Evolutionary conservation across 495 filamentous ascomycete species (phyloP), one percentile per base, ranked within the genome.

Genomic region (Podospora tetraspora): DNA sequence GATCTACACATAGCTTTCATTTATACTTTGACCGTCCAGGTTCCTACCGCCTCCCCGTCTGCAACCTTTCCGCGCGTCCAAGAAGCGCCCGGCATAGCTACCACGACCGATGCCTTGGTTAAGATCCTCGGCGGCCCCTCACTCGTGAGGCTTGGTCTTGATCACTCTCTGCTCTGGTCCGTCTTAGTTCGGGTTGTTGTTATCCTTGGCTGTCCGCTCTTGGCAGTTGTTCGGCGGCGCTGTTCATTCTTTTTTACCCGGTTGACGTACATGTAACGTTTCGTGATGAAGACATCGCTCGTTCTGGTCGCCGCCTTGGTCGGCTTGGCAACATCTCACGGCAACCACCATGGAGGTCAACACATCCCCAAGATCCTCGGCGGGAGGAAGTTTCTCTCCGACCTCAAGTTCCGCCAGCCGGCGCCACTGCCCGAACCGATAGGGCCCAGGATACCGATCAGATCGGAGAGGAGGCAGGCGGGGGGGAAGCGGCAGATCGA

Each of bases 351-450:
- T 69, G 68, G 69, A 22, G 78, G 71, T 7, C 71, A 66, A 23
- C 74, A 81, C 66, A 57, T 79, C 4, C 79, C 79, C 29, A 78
- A 77, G 32, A 60, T 79, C 2, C 22, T 81, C 37, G 79, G 78
- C 57, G 77, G 68, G 25, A 77, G 78, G 37, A 77, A 72, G 61
- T 74, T 81, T 21, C 24, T 79, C 9, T 68, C 76, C 7, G 73
- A 74, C 37, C 23, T 80, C 16, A 72, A 62, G 37, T 66, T 70
- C 16, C 71, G 71, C 21, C 71, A 70, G 22, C 68, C 62, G 32
- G 22, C 72, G 52, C 10, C 25, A 1, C 12, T 57, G 19, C 34
- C 24, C 10, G 59, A 56, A 5, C 68, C 65, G 6, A 52, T 59
- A 13, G 27, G 27, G 24, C 60, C 67, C 11, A 66, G 34, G 27